Evolutionary conservation across 208 protist genomes (phyloP), one percentile per base, ranked within the genome.

Genomic region (Leishmania martiniquensis): DNA sequence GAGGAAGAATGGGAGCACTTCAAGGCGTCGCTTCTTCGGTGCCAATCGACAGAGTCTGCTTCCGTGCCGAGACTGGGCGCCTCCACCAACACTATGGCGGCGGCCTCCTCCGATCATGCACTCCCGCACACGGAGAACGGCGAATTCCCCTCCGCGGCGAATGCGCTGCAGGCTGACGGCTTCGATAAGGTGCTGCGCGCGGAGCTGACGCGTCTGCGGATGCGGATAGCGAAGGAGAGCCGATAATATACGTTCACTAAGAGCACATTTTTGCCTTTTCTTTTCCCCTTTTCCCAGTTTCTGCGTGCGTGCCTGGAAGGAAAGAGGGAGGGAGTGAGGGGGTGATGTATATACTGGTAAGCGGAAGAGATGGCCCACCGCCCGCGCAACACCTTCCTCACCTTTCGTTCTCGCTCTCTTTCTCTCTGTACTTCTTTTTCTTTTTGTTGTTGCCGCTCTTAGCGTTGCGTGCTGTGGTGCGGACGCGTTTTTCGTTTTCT

Each of bases 1-100:
- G 89, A 93, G 42, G 88, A 93, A 12, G 89, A 94, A 62, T 94
- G 87, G 87, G 89, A 93, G 39, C 39, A 72, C 42, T 90, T 87
- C 73, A 91, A 92, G 77, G 45, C 79, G 6, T 65, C 75, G 13
- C 75, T 83, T 25, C 49, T 81, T 32, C 52, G 68, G 25, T 65
- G 70, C 9, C 15, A 67, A 44, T 72, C 69, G 10, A 12, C 15
- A 32, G 44, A 15, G 47, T n/a, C 37, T 20, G 62, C 39, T 29
- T 59, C 42, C 34, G 25, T 74, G 52, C 39, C 70, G 32, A 55
- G 34, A n/a, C 25, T 39, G n/a, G 37, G 22, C 70, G 17, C 15
- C 68, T 20, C n/a, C 44, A 12, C 22, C 6, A 32, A 1, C 9
- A 60, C 72, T 67, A 4, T 39, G 13, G 72, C 71, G 55, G 71